These are phyloP conservation scores for Isatis lusitanica DNA, from an alignment of 441 rosid species.

Conservation along the genomic window DNA sequence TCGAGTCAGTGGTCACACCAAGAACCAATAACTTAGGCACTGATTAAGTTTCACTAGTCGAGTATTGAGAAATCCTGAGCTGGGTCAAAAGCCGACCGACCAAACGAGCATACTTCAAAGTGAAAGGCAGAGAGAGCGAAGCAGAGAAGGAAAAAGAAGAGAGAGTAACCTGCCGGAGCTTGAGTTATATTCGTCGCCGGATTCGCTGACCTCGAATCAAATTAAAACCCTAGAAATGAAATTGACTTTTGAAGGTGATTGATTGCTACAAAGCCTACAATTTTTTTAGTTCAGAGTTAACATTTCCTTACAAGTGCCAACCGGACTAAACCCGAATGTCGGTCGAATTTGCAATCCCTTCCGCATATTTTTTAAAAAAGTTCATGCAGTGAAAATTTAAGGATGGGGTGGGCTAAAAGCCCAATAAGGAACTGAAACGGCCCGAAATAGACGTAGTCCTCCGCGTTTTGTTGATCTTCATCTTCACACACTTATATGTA, in stretches of 20 bases:
- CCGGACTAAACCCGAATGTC: slow-evolving; percentile 35
- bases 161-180: slow-evolving; percentile 23
- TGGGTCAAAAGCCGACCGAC: not conserved
- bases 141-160: not conserved
- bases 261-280: slow-evolving; percentile 11
- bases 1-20: not conserved
- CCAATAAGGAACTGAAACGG: slow-evolving; percentile 17
- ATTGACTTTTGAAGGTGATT: slow-evolving; percentile 36
- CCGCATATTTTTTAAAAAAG: not conserved
- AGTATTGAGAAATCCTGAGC: slow-evolving; percentile 1
- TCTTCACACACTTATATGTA: not conserved
- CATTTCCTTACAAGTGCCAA: not conserved
- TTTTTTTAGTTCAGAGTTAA: not conserved
- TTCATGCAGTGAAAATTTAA: not conserved
- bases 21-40: not conserved
- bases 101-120: slow-evolving; percentile 14
- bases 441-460: slow-evolving; percentile 4
- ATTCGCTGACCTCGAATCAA: slow-evolving; percentile 30
- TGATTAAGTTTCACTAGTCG: slow-evolving; percentile 8
- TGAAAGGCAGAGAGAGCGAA: slow-evolving; percentile 16
- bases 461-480: not conserved
- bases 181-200: slow-evolving; percentile 29
- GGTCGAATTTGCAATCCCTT: not conserved
- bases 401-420: slow-evolving; percentile 8
- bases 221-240: slow-evolving; percentile 41